Percentiles rank a stretch among this genome's conserved stretches.
phyloP scores from a whole-genome alignment of 768 basidiomycete genomes.

The Leccinum boreale region DNA sequence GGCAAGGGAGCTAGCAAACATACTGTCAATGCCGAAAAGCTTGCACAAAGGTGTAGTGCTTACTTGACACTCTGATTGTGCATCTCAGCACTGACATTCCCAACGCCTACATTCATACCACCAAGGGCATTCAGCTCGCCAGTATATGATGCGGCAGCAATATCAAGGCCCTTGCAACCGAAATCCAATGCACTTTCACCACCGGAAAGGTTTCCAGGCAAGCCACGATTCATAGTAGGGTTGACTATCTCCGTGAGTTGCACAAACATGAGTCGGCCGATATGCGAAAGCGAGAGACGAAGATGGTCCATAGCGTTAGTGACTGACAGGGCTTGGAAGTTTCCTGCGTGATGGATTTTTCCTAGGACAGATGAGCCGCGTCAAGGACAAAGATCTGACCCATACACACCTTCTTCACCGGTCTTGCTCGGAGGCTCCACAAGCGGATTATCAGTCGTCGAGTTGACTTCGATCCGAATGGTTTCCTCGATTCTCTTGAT shows the following conservation, averaged over 20 bases:
- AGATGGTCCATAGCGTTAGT: constrained; percentile 89
- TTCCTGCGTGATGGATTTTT: constrained; percentile 75
- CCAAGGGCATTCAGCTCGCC: constrained; percentile 78
- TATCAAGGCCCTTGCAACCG: constrained; percentile 81
- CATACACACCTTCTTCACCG: constrained; percentile 18
- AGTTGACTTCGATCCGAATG: constrained; percentile 76
- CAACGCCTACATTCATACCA: constrained; percentile 74
- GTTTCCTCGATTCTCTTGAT: constrained; percentile 61
- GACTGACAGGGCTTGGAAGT: constrained; percentile 87
- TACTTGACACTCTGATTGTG: constrained; percentile 91
- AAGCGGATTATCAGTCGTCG: constrained; percentile 87
- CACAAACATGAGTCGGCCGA: constrained; percentile 67
- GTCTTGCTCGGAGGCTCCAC: constrained; percentile 75
- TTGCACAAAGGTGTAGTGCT: constrained; percentile 23
- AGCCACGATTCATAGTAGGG: constrained; percentile 64
- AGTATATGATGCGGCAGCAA: constrained; percentile 77
- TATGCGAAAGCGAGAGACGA: constrained; percentile 64
- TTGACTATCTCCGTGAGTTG: constrained; percentile 60
- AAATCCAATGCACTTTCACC: constrained; percentile 81
- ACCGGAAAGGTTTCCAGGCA: constrained; percentile 76
- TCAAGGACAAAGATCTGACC: background rate
- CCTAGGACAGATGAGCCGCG: constrained; percentile 27
- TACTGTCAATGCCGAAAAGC: background rate
- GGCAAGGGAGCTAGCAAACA: constrained; percentile 62
- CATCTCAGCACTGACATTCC: constrained; percentile 87